A percentile compares a stretch with the other conserved stretches of the same genome.
Evolutionary conservation across 1,284 basidiomycete species (phyloP).

Genomic region (Cerioporus squamosus): DNA sequence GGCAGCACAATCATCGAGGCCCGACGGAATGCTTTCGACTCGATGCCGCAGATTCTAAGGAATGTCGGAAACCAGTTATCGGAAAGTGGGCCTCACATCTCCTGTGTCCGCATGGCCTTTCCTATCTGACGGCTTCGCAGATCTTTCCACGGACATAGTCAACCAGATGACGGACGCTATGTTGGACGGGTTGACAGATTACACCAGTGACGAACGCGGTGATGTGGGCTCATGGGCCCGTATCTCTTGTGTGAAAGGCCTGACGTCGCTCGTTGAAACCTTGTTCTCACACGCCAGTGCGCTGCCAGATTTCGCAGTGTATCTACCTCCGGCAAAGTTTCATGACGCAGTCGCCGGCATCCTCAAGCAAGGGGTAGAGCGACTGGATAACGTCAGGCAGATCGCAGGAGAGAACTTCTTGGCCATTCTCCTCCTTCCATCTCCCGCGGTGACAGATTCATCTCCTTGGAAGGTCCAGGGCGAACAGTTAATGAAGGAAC

Average conservation of each 20-base stretch:
- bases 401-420: conserved; percentile 72
- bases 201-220: conserved; percentile 92
- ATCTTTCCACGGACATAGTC: conserved; percentile 48
- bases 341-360: conserved; percentile 67
- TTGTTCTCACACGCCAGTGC: conserved; percentile 47
- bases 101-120: background rate
- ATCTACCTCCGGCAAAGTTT: conserved; percentile 64
- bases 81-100: conserved; percentile 44
- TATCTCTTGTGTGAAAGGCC: conserved; percentile 69
- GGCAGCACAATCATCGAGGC: conserved; percentile 63
- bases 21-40: conserved; percentile 71
- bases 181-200: conserved; percentile 80
- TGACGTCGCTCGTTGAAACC: conserved; percentile 53
- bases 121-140: conserved; percentile 38
- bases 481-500: conserved; percentile 46
- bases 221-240: conserved; percentile 98
- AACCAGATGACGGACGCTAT: conserved; percentile 55
- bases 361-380: conserved; percentile 89
- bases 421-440: conserved; percentile 49
- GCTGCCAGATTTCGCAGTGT: conserved; percentile 52
- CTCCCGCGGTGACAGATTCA: conserved; percentile 44
- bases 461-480: conserved; percentile 55
- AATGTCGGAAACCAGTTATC: conserved; percentile 49
- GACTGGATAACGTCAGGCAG: conserved; percentile 88
- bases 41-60: conserved; percentile 62